Evolutionary conservation across 306 rosid genomes (phyloP).

Genomic region (Prunus dulcis): DNA sequence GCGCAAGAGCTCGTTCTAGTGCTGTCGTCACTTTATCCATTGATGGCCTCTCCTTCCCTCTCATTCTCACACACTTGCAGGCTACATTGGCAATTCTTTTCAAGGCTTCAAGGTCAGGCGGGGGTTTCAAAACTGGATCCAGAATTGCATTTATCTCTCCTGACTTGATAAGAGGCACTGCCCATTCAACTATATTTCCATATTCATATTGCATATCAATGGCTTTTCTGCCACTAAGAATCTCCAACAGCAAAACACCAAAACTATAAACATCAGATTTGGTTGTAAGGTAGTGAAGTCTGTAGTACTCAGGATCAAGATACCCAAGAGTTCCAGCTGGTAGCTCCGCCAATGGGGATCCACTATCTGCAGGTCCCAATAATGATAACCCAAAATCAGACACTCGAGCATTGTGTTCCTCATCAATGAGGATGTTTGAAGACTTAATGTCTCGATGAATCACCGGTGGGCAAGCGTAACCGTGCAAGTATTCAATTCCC

Average conservation of each 20-base stretch:
- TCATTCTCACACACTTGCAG: conserved; percentile 90
- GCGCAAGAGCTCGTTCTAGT: conserved; percentile 77
- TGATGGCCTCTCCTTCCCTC: conserved; percentile 95
- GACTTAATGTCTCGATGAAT: conserved; percentile 91
- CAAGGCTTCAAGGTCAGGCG: conserved; percentile 75
- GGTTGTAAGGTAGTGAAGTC: conserved; percentile 95
- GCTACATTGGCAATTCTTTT: conserved; percentile 92
- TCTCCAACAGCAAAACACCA: conserved; percentile 82
- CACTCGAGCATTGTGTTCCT: conserved; percentile 93
- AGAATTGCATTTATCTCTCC: conserved; percentile 54
- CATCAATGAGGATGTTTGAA: conserved; percentile 92
- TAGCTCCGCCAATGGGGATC: conserved; percentile 82
- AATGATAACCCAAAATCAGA: conserved; percentile 90
- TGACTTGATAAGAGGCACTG: conserved; percentile 76
- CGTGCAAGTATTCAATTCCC: conserved; percentile 85
- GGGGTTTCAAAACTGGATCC: conserved; percentile 70
- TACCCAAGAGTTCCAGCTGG: conserved; percentile 98
- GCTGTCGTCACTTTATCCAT: conserved; percentile 98
- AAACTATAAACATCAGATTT: conserved; percentile 96
- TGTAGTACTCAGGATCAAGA: conserved; percentile 95
- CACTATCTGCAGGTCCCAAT: conserved; percentile 78
- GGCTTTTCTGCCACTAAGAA: conserved; percentile 91
- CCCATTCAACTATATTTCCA: conserved; percentile 90
- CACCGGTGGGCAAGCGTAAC: conserved; percentile 89
- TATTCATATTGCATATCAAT: conserved; percentile 90